phyloP scores from a whole-genome alignment of 257 asterid genomes.

The Nicotiana tabacum region DNA sequence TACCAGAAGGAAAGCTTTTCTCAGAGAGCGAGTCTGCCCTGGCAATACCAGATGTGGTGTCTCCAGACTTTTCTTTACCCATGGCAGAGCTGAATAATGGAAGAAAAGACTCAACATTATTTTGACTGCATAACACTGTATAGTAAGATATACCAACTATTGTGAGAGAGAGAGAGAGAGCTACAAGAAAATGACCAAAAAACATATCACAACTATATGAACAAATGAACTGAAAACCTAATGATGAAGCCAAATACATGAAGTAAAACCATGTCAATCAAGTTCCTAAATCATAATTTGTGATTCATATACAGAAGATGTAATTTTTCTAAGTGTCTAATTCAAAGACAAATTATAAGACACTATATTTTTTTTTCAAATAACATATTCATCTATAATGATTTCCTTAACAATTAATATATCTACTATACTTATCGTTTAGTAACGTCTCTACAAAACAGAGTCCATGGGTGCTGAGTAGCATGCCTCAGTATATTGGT shows the following conservation, averaged over 20 bases:
- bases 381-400: not conserved
- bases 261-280: not conserved
- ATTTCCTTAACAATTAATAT: not conserved
- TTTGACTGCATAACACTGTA: not conserved
- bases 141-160: not conserved
- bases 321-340: not conserved
- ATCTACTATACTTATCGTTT: not conserved
- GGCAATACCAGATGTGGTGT: conserved; percentile 16
- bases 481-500: not conserved
- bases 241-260: not conserved
- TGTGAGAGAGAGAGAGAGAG: not conserved
- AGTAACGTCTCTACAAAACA: not conserved
- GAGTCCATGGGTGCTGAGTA: not conserved
- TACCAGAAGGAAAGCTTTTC: conserved; percentile 25
- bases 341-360: not conserved
- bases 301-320: not conserved
- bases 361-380: not conserved
- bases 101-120: conserved; percentile 9
- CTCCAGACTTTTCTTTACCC: conserved; percentile 27
- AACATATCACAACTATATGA: not conserved
- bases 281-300: not conserved
- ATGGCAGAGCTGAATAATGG: conserved; percentile 17
- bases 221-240: not conserved
- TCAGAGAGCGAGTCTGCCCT: conserved; percentile 11
- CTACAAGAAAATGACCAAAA: not conserved